Conservation (phyloP, 2,329 filamentous ascomycete genomes). For the Cladophialophora bantiana region DNA sequence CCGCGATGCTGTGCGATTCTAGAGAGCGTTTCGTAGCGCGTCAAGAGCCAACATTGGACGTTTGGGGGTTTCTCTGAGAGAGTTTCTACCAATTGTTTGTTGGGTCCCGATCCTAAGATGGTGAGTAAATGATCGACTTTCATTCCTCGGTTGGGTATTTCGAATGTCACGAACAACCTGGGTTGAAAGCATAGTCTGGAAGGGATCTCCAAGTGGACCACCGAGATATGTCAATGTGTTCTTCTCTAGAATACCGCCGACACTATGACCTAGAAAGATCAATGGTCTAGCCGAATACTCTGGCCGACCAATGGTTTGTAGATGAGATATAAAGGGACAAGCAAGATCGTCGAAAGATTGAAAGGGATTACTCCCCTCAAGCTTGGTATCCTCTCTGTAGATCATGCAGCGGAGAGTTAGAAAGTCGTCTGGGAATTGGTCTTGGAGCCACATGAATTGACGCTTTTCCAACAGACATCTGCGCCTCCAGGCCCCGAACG, state of each 20-base stretch:
- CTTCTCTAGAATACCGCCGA: background rate
- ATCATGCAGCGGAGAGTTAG: constrained; percentile 28
- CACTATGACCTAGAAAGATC: background rate
- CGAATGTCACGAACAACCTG: constrained; percentile 37
- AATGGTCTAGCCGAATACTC: background rate
- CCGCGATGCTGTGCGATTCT: background rate
- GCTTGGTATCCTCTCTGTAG: constrained; percentile 34
- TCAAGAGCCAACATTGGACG: background rate
- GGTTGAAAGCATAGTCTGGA: constrained; percentile 26
- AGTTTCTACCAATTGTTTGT: background rate
- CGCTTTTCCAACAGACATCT: background rate
- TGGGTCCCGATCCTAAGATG: background rate
- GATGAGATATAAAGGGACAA: background rate
- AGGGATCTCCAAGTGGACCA: constrained; percentile 29
- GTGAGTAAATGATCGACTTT: constrained; percentile 14
- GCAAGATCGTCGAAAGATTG: constrained; percentile 18
- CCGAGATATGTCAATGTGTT: background rate
- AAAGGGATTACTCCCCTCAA: constrained; percentile 21
- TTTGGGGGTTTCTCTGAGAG: background rate
- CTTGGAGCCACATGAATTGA: constrained; percentile 36
- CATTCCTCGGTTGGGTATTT: constrained; percentile 38
- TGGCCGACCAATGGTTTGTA: background rate
- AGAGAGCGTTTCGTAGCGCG: background rate
- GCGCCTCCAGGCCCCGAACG: constrained; percentile 35
- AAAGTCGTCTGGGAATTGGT: constrained; percentile 29